These are phyloP conservation scores for Phyllosticta citriasiana DNA, from an alignment of 2,329 filamentous ascomycete genomes.

Conservation along the genomic window DNA sequence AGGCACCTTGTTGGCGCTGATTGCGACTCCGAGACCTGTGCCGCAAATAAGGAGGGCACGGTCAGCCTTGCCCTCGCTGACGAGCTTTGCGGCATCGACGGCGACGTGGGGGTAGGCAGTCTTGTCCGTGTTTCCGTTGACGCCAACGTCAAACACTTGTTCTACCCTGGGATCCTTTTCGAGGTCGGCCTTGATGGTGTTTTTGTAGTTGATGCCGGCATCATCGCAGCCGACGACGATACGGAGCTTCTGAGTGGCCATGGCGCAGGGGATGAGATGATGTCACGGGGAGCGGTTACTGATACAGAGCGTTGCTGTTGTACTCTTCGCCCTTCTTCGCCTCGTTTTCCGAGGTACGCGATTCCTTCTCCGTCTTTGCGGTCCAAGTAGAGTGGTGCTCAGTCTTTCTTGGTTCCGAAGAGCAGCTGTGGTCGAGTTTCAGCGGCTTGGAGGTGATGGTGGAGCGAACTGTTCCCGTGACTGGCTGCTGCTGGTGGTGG, in stretches of 20 bases:
- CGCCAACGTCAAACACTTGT: slow-evolving; percentile 65
- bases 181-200: slow-evolving; percentile 64
- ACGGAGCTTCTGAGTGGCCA: slow-evolving; percentile 29
- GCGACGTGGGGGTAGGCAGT: slow-evolving; percentile 75
- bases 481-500: slow-evolving; percentile 26
- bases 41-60: slow-evolving; percentile 76
- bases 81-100: slow-evolving; percentile 58
- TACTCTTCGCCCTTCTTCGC: slow-evolving; percentile 12
- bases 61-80: slow-evolving; percentile 56
- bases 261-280: slow-evolving; percentile 2
- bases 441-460: slow-evolving; percentile 29
- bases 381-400: slow-evolving; percentile 10
- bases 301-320: slow-evolving; percentile 16
- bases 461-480: slow-evolving; percentile 19
- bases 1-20: slow-evolving; percentile 79
- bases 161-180: slow-evolving; percentile 56
- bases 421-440: slow-evolving; percentile 14
- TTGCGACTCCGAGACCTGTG: slow-evolving; percentile 78
- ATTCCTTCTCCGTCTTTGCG: slow-evolving; percentile 4
- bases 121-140: slow-evolving; percentile 56
- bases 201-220: slow-evolving; percentile 70
- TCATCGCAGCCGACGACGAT: slow-evolving; percentile 59
- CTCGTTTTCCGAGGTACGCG: neutral
- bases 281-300: slow-evolving; percentile 1
- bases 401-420: slow-evolving; percentile 6